Percentiles rank a stretch among this genome's conserved stretches.
phyloP scores from a whole-genome alignment of 345 rosid species.

The Mercurialis annua region DNA sequence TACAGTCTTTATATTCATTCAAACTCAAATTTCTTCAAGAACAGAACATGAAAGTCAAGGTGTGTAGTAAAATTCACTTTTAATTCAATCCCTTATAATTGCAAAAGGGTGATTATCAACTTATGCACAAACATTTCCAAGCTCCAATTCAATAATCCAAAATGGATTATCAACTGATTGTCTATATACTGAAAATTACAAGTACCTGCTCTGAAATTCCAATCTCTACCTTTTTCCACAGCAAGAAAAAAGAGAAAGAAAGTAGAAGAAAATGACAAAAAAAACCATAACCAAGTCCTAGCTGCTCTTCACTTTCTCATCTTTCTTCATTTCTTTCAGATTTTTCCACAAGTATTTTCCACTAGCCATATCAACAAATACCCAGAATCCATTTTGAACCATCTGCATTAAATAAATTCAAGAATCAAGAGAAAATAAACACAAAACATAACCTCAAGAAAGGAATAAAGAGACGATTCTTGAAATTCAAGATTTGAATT shows the following conservation, averaged over 20 bases:
- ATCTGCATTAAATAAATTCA: constrained; percentile 28
- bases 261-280: neutral
- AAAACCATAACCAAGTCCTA: neutral
- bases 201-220: neutral
- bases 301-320: constrained; percentile 16
- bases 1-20: no score
- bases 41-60: no score
- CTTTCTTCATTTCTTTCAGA: constrained; percentile 44
- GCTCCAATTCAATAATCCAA: neutral
- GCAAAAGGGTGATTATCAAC: neutral
- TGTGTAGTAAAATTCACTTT: no score
- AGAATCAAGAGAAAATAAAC: neutral
- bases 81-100: neutral
- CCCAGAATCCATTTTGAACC: constrained; percentile 32
- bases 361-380: constrained; percentile 34
- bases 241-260: neutral
- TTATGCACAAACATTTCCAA: neutral
- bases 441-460: neutral
- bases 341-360: constrained; percentile 34
- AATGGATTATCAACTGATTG: neutral
- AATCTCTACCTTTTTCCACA: neutral
- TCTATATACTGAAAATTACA: constrained; percentile 1
- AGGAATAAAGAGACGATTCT: neutral
- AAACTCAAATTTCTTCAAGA: no score
- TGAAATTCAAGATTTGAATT: neutral